phyloP scores from a whole-genome alignment of 202 grass and related monocot genomes.

The Setaria viridis region DNA sequence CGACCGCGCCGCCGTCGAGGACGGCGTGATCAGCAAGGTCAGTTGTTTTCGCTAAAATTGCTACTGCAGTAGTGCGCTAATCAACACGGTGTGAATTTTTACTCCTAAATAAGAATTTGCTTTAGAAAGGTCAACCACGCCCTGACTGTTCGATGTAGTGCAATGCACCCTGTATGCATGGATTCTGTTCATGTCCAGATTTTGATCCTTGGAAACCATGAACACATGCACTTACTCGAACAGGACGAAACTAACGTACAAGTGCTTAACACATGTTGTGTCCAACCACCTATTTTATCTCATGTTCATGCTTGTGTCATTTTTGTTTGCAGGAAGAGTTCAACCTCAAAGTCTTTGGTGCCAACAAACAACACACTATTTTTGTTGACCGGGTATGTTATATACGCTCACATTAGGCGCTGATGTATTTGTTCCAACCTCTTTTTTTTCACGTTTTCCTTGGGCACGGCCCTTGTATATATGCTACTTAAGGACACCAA shows the following conservation, averaged over 20 bases:
- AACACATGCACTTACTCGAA: neutral
- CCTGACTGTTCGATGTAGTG: neutral
- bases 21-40: no score
- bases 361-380: neutral
- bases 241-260: neutral
- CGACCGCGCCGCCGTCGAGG: no score
- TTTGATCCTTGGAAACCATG: neutral
- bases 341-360: slow-evolving; percentile 20
- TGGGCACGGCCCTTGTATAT: neutral
- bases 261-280: neutral
- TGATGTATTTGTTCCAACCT: neutral
- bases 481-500: neutral
- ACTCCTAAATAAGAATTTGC: neutral
- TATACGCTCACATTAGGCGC: neutral
- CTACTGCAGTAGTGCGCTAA: no score
- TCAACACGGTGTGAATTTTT: no score
- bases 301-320: neutral
- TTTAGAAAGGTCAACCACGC: no score
- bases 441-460: neutral
- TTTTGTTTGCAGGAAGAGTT: slow-evolving; percentile 34
- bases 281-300: neutral
- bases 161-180: neutral
- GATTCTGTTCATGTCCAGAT: neutral
- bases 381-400: slow-evolving; percentile 30
- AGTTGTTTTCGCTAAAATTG: no score